Base-by-base conservation (phyloP, 148 eudicot species). In the Drosera capensis region DNA sequence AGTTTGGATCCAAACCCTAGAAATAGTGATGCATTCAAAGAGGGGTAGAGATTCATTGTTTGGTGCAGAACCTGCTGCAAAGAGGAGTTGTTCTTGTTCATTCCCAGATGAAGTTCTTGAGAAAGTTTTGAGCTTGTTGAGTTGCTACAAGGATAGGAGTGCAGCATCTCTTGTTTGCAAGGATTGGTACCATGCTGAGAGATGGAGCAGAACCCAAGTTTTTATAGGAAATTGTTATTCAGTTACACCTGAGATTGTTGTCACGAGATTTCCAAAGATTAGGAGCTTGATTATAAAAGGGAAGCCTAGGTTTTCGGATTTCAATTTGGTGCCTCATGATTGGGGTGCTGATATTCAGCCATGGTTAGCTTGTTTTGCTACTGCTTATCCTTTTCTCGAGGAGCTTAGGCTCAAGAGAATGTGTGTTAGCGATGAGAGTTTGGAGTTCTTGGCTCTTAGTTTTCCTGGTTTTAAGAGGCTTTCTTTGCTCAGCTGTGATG, bases 401-500 rank as follows among this genome's bases (percentile, higher is more conserved):
- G 96, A 86, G 57, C 55, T 86, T 54, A 75, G 81, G 67, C 68
- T 86, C 40, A 86, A 86, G 57, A 86, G 96, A 25, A 86, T 86
- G 96, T 57, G 62, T 28, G 46, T 86, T 7, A 58, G 63, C 50
- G 96, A 86, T 62, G 80, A 78, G 54, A 72, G 80, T 49, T 71
- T 86, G 74, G 80, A 78, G 68, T 73, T 80, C 31, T 62, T 86
- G 54, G 82, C 83, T 8, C 26, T 40, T 41, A 56, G 66, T 11
- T 81, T 81, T 24, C 60, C 65, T 1, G 57, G 52, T 52, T 86
- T 86, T 52, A 73, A 65, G 70, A 66, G 75, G 36, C 57, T 86
- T 46, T 75, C 85, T 3, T 69, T 86, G 41, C 64, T 60, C 35
- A 78, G 83, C 42, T 86, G 96, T 66, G 93, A 86, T 59, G 96